Evolutionary conservation across 192 early-diverging fungal species (phyloP).

Genomic region (Coemansia aciculifera): DNA sequence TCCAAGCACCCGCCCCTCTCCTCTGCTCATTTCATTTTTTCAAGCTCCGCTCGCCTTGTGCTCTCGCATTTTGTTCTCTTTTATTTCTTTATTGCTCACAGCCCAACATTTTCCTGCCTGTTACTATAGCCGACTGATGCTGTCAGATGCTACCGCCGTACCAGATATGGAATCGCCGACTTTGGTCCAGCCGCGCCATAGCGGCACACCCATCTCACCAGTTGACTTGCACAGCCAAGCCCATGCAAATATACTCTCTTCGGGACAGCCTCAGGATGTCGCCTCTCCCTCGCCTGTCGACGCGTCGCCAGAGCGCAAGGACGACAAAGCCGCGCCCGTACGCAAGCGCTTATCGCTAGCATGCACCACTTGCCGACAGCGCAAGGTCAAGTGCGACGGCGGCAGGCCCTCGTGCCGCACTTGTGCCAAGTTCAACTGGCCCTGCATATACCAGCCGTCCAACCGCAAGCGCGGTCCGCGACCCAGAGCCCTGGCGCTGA

Average conservation of each 20-base stretch:
- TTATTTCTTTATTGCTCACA: not conserved
- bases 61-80: not conserved
- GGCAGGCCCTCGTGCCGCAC: slow-evolving; percentile 76
- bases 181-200: not conserved
- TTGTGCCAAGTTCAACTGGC: slow-evolving; percentile 65
- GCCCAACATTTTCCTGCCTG: not conserved
- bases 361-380: slow-evolving; percentile 55
- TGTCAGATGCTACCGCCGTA: not conserved
- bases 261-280: not conserved
- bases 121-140: slow-evolving; percentile 9
- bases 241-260: no score
- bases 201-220: not conserved
- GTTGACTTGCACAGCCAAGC: not conserved
- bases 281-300: slow-evolving; percentile 5
- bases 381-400: slow-evolving; percentile 83
- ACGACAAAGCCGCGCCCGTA: slow-evolving; percentile 50
- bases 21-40: not conserved
- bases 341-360: slow-evolving; percentile 56
- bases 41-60: slow-evolving; percentile 2
- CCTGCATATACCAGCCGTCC: slow-evolving; percentile 80
- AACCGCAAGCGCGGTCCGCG: slow-evolving; percentile 90
- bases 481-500: slow-evolving; percentile 50
- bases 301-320: slow-evolving; percentile 25
- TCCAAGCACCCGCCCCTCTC: not conserved
- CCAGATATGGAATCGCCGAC: not conserved